Base-by-base conservation (phyloP, 2,329 filamentous ascomycete species). In the Diaporthe nobilis region DNA sequence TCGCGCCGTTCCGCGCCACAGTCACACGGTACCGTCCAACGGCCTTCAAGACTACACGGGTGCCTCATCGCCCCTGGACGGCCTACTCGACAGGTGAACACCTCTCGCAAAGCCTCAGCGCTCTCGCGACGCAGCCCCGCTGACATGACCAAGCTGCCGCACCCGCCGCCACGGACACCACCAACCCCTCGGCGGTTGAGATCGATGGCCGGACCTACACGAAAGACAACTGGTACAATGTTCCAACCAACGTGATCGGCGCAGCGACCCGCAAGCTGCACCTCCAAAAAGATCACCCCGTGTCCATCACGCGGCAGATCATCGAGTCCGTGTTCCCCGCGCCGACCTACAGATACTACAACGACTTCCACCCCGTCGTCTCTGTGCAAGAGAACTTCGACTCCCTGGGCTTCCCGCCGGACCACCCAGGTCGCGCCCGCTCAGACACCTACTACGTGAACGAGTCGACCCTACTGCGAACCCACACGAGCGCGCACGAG, bases 381-480 rank as follows among this genome's bases (percentile, higher is more conserved):
- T 92, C 93, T 47, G 94, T 95, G 2, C 85, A 88, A 15, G 94
- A 98, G 82, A 99, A 99, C 84, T 99, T 99, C 82, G 97, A 99
- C 85, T 97, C 96, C n/a, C 88, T 99, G 10, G 96, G 96, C 60
- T 98, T 99, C 82, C 94, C 96, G 0, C 81, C 88, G 9, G 94
- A 98, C 83, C 97, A 99, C 81, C 94, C 95, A 5, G 97, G 97
- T 76, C 93, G 97, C 70, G 94, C 91, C 78, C 92, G 91, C 79
- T 96, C 94, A 20, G 97, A 99, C 85, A 98, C 97, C 0, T 99
- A 98, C 88, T 99, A 99, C 84, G 86, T 99, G 81, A 98, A 98
- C 85, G 88, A 92, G 79, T 86, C 91, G 71, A 98, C 94, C 0
- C 92, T 99, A 2, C 87, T 99, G 57, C 91, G 97, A 74, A 99